Conservation (phyloP, 768 basidiomycete species). For the Amanita polypyramis region DNA sequence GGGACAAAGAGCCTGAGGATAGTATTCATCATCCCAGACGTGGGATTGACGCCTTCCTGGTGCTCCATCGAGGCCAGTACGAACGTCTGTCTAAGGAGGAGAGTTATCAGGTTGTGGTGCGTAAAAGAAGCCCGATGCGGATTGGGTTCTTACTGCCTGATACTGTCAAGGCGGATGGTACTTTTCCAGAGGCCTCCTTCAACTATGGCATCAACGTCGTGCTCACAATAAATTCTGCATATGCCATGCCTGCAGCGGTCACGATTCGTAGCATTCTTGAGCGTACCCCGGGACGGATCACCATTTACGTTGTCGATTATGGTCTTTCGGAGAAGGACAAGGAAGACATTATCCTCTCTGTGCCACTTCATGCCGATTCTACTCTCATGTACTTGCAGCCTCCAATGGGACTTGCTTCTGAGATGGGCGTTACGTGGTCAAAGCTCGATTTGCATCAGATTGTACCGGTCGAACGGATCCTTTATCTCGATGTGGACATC, state of each 20-base stretch:
- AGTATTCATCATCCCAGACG: slow-evolving; percentile 45
- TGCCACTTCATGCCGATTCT: slow-evolving; percentile 17
- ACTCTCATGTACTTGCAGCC: slow-evolving; percentile 34
- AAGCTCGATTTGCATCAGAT: slow-evolving; percentile 36
- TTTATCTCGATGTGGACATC: slow-evolving; percentile 46
- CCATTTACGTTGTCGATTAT: slow-evolving; percentile 40
- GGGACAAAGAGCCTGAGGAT: slow-evolving; percentile 36
- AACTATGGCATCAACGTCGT: slow-evolving; percentile 40
- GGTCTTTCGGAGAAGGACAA: slow-evolving; percentile 28
- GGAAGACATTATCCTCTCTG: slow-evolving; percentile 19
- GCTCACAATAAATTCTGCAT: slow-evolving; percentile 29
- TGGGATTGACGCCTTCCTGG: slow-evolving; percentile 45
- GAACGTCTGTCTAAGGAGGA: slow-evolving; percentile 23
- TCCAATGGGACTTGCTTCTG: slow-evolving; percentile 19
- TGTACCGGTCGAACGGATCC: slow-evolving; percentile 38
- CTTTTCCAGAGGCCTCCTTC: slow-evolving; percentile 15
- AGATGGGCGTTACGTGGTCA: slow-evolving; percentile 30
- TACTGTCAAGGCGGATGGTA: background rate
- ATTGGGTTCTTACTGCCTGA: slow-evolving; percentile 34
- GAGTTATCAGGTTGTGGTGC: slow-evolving; percentile 42
- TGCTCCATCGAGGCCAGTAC: slow-evolving; percentile 40
- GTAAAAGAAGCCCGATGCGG: slow-evolving; percentile 39
- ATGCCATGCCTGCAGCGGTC: slow-evolving; percentile 39
- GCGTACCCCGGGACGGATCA: slow-evolving; percentile 26
- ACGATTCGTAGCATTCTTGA: slow-evolving; percentile 31